These are phyloP conservation scores for Phytomonas francai DNA, from an alignment of 208 protist genomes.

Conservation along the genomic window DNA sequence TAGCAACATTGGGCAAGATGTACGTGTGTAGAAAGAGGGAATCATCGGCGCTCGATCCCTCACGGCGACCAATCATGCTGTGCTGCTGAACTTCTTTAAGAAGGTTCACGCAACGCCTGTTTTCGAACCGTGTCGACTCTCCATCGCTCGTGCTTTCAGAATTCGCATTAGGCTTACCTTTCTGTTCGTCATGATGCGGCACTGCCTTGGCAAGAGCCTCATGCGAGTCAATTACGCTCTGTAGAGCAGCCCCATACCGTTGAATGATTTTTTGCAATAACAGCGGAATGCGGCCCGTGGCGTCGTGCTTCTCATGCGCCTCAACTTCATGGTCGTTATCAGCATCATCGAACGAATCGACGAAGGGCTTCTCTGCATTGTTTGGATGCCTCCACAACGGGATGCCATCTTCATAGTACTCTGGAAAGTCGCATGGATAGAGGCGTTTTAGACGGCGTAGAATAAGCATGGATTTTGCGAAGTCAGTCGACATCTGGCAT, in stretches of 20 bases:
- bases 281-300: neutral
- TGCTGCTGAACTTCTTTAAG: neutral
- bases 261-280: too few relatives aligned
- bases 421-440: conserved; percentile 1
- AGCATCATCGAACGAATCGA: neutral
- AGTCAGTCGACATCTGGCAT: conserved; percentile 83
- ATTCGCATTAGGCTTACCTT: too few relatives aligned
- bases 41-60: neutral
- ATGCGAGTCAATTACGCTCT: too few relatives aligned
- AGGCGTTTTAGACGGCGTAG: conserved; percentile 19
- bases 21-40: conserved; percentile 12
- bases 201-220: too few relatives aligned
- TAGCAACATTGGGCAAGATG: conserved; percentile 49
- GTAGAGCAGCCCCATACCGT: too few relatives aligned
- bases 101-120: neutral
- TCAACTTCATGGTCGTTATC: neutral
- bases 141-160: too few relatives aligned
- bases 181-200: too few relatives aligned
- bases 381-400: neutral
- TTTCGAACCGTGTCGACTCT: neutral
- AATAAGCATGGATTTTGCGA: conserved; percentile 50
- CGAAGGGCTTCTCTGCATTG: conserved; percentile 2
- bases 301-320: neutral
- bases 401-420: conserved; percentile 10
- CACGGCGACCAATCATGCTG: neutral